A percentile compares a stretch with the other conserved stretches of the same genome.
Evolutionary conservation across 192 early-diverging fungal genomes (phyloP).

Genomic region (Coemansia sp.): DNA sequence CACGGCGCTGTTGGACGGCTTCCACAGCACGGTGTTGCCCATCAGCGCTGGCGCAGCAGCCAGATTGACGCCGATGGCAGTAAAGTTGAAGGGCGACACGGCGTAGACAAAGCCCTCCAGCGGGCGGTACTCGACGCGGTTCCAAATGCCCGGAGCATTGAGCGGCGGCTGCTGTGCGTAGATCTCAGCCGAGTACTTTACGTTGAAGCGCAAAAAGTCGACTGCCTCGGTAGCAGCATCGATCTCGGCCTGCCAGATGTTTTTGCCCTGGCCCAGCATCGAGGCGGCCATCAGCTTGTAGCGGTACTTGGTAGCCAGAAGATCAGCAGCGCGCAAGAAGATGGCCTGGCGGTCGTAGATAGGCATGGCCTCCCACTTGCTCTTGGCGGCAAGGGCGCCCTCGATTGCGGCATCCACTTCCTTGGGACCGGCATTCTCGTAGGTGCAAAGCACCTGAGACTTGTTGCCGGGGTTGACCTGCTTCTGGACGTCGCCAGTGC

Average conservation of each 20-base stretch:
- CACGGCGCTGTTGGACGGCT: constrained; percentile 87
- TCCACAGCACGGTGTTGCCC: constrained; percentile 98
- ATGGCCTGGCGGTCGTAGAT: constrained; percentile 94
- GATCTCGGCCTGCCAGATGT: constrained; percentile 99
- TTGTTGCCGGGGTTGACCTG: constrained; percentile 88
- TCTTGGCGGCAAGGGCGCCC: constrained; percentile 81
- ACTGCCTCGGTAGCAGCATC: constrained; percentile 94
- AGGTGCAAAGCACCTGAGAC: constrained; percentile 75
- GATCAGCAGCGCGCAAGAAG: constrained; percentile 98
- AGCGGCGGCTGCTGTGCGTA: constrained; percentile 92
- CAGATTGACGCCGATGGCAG: constrained; percentile 97
- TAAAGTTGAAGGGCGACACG: constrained; percentile 99
- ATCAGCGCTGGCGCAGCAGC: constrained; percentile 92
- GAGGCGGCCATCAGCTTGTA: constrained; percentile 92
- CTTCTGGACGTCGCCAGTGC: constrained; percentile 64
- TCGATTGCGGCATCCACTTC: constrained; percentile 83
- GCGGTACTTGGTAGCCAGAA: constrained; percentile 87
- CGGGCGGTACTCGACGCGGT: constrained; percentile 93
- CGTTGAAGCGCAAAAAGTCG: constrained; percentile 97
- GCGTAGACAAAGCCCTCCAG: constrained; percentile 99
- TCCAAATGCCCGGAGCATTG: constrained; percentile 87
- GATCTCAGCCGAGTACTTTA: constrained; percentile 90
- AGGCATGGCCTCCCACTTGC: constrained; percentile 90
- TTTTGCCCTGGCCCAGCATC: constrained; percentile 99
- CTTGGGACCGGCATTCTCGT: constrained; percentile 78